phyloP scores from a whole-genome alignment of 768 basidiomycete genomes.

The Pleurotus sapidus region DNA sequence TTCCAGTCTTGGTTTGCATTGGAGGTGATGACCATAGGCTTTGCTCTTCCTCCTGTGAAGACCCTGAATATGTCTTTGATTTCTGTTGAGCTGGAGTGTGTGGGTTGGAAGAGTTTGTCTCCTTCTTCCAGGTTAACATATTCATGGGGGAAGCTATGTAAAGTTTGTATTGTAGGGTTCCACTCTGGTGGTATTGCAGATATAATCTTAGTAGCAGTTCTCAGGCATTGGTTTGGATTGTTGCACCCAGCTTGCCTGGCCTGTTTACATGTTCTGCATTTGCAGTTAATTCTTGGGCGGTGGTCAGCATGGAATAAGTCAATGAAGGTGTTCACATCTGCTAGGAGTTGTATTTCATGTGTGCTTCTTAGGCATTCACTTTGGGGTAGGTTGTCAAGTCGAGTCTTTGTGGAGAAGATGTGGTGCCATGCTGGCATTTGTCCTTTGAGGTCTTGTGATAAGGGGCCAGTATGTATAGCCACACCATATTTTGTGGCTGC shows the following conservation, averaged over 20 bases:
- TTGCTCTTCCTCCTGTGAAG: background rate
- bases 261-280: background rate
- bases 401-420: background rate
- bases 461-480: background rate
- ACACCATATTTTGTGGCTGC: conserved; percentile 6
- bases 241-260: background rate
- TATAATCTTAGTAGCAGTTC: background rate
- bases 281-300: background rate
- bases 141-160: background rate
- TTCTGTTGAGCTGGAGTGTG: background rate
- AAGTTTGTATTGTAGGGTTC: background rate
- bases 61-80: background rate
- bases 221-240: background rate
- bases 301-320: background rate
- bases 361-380: background rate
- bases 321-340: background rate
- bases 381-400: background rate
- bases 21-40: background rate
- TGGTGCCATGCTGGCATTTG: background rate
- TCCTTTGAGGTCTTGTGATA: background rate
- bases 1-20: background rate
- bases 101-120: background rate
- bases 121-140: background rate
- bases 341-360: background rate
- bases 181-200: background rate